Evolutionary conservation across 768 basidiomycete genomes (phyloP).

Genomic region (Boletus rubescentipes): DNA sequence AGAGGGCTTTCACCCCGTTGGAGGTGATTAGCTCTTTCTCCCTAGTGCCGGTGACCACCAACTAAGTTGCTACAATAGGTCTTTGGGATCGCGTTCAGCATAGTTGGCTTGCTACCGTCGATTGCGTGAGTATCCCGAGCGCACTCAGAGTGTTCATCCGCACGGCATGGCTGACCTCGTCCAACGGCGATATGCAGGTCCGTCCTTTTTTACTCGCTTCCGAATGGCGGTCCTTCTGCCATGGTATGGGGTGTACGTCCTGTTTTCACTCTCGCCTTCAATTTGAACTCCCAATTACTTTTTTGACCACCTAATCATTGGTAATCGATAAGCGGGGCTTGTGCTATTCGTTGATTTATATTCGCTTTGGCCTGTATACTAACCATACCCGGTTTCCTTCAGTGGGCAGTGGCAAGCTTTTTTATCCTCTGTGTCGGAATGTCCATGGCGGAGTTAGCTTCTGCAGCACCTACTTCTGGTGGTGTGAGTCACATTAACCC

Average conservation of each 20-base stretch:
- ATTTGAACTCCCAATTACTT: neutral
- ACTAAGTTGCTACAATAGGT: conserved; percentile 42
- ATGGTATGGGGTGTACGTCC: conserved; percentile 46
- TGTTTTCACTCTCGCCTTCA: neutral
- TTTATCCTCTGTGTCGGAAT: conserved; percentile 41
- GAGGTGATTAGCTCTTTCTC: conserved; percentile 20
- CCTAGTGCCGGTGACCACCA: neutral
- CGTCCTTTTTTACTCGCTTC: conserved; percentile 45
- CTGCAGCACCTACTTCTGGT: conserved; percentile 43
- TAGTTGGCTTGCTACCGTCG: conserved; percentile 66
- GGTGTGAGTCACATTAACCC: conserved; percentile 26
- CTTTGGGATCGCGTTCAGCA: conserved; percentile 69
- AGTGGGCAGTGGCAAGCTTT: conserved; percentile 41
- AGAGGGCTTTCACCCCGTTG: conserved; percentile 34
- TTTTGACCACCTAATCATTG: too few species aligned
- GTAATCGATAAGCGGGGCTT: too few species aligned
- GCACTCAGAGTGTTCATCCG: neutral
- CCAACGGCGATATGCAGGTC: conserved; percentile 28
- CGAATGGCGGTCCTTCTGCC: conserved; percentile 48
- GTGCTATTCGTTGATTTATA: neutral
- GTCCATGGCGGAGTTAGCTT: conserved; percentile 42
- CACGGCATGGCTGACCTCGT: neutral
- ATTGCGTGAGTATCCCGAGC: conserved; percentile 48
- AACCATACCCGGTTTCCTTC: neutral
- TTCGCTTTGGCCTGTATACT: too few species aligned